Percentiles rank a stretch among this genome's conserved stretches.
phyloP scores from a whole-genome alignment of 2,329 filamentous ascomycete species.

The Lasiodiplodia hormozganensis region DNA sequence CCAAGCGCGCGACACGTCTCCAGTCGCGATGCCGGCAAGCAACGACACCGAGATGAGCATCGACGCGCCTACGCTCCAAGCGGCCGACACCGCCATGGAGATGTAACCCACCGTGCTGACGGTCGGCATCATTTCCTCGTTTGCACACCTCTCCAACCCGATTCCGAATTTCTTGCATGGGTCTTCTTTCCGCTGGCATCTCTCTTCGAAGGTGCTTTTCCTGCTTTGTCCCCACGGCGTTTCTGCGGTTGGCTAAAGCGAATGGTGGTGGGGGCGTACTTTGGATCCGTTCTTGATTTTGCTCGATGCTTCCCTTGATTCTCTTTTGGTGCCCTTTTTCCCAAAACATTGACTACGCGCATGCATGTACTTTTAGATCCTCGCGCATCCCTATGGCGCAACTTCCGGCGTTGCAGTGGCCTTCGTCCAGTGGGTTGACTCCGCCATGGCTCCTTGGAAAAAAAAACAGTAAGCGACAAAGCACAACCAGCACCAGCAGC shows the following conservation, averaged over 20 bases:
- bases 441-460: conserved; percentile 11
- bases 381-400: conserved; percentile 22
- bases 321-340: conserved; percentile 18
- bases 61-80: conserved; percentile 17
- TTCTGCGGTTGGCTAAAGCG: conserved; percentile 14
- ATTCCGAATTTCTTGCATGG: conserved; percentile 15
- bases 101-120: conserved; percentile 7
- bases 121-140: conserved; percentile 3
- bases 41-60: conserved; percentile 29
- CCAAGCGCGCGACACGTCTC: conserved; percentile 23
- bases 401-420: conserved; percentile 22
- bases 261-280: conserved; percentile 23
- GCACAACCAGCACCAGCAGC: conserved; percentile 5
- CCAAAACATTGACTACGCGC: conserved; percentile 28
- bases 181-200: conserved; percentile 12
- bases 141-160: not conserved
- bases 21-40: conserved; percentile 13
- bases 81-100: conserved; percentile 26
- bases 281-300: conserved; percentile 25
- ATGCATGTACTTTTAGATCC: conserved; percentile 29
- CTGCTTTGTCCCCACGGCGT: conserved; percentile 26
- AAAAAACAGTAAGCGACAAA: conserved; percentile 13
- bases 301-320: conserved; percentile 23
- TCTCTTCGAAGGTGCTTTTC: conserved; percentile 15
- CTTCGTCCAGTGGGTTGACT: conserved; percentile 9